These are phyloP conservation scores for Dillenia suffruticosa DNA, from an alignment of 164 flowering plant genomes.

Conservation along the genomic window DNA sequence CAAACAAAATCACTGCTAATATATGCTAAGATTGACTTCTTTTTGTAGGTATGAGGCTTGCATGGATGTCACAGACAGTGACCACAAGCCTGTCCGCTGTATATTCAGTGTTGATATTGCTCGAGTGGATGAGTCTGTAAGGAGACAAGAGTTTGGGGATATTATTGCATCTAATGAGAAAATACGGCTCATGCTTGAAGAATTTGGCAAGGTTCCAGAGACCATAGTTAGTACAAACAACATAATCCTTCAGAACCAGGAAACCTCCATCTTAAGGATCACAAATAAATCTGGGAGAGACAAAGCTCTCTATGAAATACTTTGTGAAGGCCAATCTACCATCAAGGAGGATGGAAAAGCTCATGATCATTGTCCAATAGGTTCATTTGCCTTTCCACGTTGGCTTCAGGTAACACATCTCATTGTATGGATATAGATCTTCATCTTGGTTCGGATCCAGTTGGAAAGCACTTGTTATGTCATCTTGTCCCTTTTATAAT, in stretches of 20 bases:
- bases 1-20: too few species aligned
- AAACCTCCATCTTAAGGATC: slow-evolving; percentile 47
- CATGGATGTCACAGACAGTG: slow-evolving; percentile 98
- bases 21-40: slow-evolving; percentile 1
- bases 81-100: slow-evolving; percentile 97
- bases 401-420: slow-evolving; percentile 84
- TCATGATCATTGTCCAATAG: slow-evolving; percentile 45
- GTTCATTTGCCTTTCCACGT: slow-evolving; percentile 79
- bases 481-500: too few species aligned
- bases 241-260: slow-evolving; percentile 73
- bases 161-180: slow-evolving; percentile 54
- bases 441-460: too few species aligned
- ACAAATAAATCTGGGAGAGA: slow-evolving; percentile 57
- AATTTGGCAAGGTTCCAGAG: slow-evolving; percentile 64
- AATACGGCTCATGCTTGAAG: slow-evolving; percentile 43
- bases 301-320: slow-evolving; percentile 52
- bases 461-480: too few species aligned
- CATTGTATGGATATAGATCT: too few species aligned
- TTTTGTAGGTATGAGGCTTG: slow-evolving; percentile 80
- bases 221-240: slow-evolving; percentile 56
- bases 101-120: slow-evolving; percentile 62
- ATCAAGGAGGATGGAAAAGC: slow-evolving; percentile 49
- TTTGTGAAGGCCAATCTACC: slow-evolving; percentile 61
- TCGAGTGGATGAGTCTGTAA: slow-evolving; percentile 68
- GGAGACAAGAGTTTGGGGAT: slow-evolving; percentile 75